phyloP scores from a whole-genome alignment of 2,329 filamentous ascomycete genomes.

The Claviceps spartinae region DNA sequence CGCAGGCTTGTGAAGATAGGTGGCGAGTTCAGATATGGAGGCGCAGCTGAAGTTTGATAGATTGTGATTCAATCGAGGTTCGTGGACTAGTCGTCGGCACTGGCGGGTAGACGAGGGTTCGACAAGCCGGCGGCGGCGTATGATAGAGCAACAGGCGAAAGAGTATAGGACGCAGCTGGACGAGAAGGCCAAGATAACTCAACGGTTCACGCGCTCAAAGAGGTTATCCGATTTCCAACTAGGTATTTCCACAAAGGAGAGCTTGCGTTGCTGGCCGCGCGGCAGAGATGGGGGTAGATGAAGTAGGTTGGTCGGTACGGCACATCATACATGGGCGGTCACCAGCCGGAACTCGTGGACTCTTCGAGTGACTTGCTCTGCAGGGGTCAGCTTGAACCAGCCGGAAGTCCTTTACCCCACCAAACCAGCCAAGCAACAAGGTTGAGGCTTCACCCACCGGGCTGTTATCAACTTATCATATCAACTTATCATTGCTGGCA shows the following conservation, averaged over 20 bases:
- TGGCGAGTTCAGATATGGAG: not conserved
- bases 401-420: too few species aligned
- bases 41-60: not conserved
- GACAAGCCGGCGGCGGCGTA: not conserved
- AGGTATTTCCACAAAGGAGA: not conserved
- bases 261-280: not conserved
- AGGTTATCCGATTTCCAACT: not conserved
- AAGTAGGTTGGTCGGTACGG: not conserved
- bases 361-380: too few species aligned
- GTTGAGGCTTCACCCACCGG: too few species aligned
- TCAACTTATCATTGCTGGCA: too few species aligned
- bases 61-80: not conserved
- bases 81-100: not conserved
- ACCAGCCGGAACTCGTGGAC: too few species aligned
- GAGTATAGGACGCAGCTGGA: not conserved
- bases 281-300: not conserved
- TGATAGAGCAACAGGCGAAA: not conserved
- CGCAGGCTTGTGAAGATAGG: not conserved
- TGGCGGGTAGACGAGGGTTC: not conserved
- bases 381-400: too few species aligned
- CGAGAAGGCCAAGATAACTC: not conserved
- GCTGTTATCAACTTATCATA: too few species aligned
- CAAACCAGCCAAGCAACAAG: too few species aligned
- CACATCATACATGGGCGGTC: too few species aligned
- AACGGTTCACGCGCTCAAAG: not conserved